Base-by-base conservation (phyloP, 768 basidiomycete species). In the Holtermannia corniformis region DNA sequence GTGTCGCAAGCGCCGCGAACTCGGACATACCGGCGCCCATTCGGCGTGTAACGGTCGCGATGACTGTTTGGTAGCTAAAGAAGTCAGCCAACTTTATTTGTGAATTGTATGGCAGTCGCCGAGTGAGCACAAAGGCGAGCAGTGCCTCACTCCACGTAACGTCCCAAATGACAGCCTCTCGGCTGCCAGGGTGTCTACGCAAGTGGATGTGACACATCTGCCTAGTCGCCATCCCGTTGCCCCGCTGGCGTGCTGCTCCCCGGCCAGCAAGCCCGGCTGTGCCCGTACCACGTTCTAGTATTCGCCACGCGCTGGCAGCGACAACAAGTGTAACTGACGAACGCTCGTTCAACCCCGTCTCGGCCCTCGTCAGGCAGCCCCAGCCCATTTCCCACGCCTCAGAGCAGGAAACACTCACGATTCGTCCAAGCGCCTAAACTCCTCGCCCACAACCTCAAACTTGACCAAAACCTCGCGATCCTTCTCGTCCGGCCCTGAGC, bases 21-120 rank as follows among this genome's bases (percentile, higher is more conserved):
- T 93, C 88, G 21, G 95, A 90, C 93, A 99, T 99, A 19, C 93
- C 93, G 3, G 74, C 77, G 51, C 83, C 83, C 93, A 97, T 97
- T 75, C 92, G 91, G 43, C 76, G 73, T 49, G 79, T 77, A 54
- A 93, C 88, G 69, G 87, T 83, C 50, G 86, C 73, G 56, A 99
- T 96, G 69, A 90, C 80, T 5, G 77, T 74, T 62, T 80, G 83
- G 73, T 86, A 88, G 25, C 71, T 74, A 58, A 5, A n/a, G n/a
- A n/a, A n/a, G n/a, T n/a, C n/a, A n/a, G n/a, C 11, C 43, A 44
- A 44, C 43, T 13, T 21, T 11, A 12, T 22, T 10, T 13, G 10
- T 21, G 37, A 41, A 12, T 41, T 41, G 37, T 11, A 11, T 41
- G 37, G 37, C 11, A 20, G 23, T 46, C 21, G 21, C 5, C 0